Percentiles rank a stretch among this genome's conserved stretches.
Conservation (phyloP, 257 asterid genomes). For the Scutellaria minor region DNA sequence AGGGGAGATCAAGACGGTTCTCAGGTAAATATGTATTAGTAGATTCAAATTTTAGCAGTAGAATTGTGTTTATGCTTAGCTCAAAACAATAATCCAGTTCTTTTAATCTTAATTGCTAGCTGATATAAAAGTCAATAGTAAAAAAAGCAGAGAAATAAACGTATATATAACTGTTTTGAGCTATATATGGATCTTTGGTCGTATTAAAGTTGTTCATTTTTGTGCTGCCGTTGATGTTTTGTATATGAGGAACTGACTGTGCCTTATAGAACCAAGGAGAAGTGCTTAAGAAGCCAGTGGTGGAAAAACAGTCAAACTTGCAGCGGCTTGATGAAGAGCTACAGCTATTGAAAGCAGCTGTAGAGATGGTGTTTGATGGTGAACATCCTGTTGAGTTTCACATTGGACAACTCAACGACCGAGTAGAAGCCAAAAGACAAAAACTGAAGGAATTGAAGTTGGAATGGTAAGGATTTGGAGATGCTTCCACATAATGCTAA, state of each 20-base stretch:
- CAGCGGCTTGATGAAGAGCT: conserved; percentile 44
- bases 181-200: not conserved
- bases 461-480: conserved; percentile 53
- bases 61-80: conserved; percentile 12
- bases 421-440: conserved; percentile 51
- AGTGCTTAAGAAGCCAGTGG: conserved; percentile 35
- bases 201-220: not conserved
- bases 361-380: conserved; percentile 48
- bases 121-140: not conserved
- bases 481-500: not conserved
- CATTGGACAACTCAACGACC: conserved; percentile 54
- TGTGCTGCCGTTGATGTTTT: conserved; percentile 11
- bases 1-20: conserved; percentile 29
- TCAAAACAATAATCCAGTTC: not conserved
- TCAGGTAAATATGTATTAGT: conserved; percentile 31
- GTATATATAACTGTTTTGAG: not conserved
- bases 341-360: conserved; percentile 52
- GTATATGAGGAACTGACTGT: conserved; percentile 24
- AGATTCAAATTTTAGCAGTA: conserved; percentile 7
- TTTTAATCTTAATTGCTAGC: conserved; percentile 3
- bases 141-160: conserved; percentile 21
- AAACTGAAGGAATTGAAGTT: conserved; percentile 54
- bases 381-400: conserved; percentile 43
- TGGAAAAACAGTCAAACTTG: conserved; percentile 41
- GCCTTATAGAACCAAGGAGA: conserved; percentile 35